Conservation (phyloP, 2,329 filamentous ascomycete genomes). For the Beauveria varroae region DNA sequence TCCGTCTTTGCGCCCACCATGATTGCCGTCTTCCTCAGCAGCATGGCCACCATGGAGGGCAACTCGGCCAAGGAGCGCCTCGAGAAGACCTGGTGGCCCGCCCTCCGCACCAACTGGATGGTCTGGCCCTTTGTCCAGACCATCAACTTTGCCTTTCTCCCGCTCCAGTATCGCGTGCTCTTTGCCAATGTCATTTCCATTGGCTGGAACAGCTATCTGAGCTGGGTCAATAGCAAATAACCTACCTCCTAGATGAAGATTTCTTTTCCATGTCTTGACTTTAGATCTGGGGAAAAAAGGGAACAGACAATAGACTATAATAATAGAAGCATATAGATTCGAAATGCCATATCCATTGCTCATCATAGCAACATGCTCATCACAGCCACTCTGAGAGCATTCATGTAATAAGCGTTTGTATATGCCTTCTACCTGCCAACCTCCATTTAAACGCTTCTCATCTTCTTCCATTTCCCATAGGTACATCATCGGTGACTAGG, state of each 20-base stretch:
- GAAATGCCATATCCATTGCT: background rate
- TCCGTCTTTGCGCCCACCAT: constrained; percentile 76
- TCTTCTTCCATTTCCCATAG: background rate
- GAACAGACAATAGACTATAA: background rate
- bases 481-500: background rate
- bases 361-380: background rate
- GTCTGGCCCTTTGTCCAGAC: constrained; percentile 83
- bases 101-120: constrained; percentile 76
- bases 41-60: constrained; percentile 79
- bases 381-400: background rate
- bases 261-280: background rate
- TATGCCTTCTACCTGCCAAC: background rate
- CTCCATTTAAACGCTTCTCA: background rate
- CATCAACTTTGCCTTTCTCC: constrained; percentile 81
- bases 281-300: no score
- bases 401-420: background rate
- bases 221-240: constrained; percentile 48
- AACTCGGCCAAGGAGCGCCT: constrained; percentile 56
- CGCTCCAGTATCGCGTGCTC: constrained; percentile 73
- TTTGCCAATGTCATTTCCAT: constrained; percentile 77
- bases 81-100: constrained; percentile 59
- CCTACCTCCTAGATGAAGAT: background rate
- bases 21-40: constrained; percentile 71
- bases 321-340: constrained; percentile 8
- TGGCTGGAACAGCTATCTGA: constrained; percentile 59